These are phyloP conservation scores for Populus hybrid DNA, from an alignment of 441 rosid species.

Conservation along the genomic window DNA sequence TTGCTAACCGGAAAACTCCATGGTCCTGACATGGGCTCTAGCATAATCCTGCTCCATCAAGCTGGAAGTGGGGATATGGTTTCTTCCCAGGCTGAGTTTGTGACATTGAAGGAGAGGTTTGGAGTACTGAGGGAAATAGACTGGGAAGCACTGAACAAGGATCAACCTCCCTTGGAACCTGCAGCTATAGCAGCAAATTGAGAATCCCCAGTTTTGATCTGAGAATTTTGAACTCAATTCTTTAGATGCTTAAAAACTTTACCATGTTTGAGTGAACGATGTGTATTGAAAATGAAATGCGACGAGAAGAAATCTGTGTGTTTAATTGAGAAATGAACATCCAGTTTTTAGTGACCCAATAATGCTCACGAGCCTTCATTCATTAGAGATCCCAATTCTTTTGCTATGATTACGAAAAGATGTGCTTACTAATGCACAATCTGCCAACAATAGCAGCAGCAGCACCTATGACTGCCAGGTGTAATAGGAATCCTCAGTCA, in stretches of 20 bases:
- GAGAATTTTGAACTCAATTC: neutral
- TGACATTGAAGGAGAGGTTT: constrained; percentile 63
- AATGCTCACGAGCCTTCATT: too few relatives aligned
- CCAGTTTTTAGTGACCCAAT: too few relatives aligned
- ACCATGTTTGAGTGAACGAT: too few relatives aligned
- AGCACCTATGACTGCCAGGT: too few relatives aligned
- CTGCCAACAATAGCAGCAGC: too few relatives aligned
- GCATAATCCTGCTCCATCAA: constrained; percentile 57
- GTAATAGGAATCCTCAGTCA: too few relatives aligned
- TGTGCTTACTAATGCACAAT: too few relatives aligned
- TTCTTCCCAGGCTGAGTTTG: constrained; percentile 54
- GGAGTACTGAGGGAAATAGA: constrained; percentile 55
- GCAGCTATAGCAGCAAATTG: constrained; percentile 33
- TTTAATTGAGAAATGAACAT: too few relatives aligned
- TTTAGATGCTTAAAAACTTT: neutral
- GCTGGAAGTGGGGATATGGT: constrained; percentile 62
- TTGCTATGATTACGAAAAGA: too few relatives aligned
- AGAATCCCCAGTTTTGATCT: constrained; percentile 18
- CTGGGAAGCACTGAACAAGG: constrained; percentile 58
- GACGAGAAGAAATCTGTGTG: too few relatives aligned
- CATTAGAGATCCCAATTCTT: too few relatives aligned
- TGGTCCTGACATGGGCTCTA: constrained; percentile 81
- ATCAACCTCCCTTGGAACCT: constrained; percentile 46
- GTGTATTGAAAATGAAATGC: too few relatives aligned
- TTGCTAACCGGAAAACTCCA: constrained; percentile 85